phyloP scores from a whole-genome alignment of 2,329 filamentous ascomycete species.

The Aspergillus sp. region DNA sequence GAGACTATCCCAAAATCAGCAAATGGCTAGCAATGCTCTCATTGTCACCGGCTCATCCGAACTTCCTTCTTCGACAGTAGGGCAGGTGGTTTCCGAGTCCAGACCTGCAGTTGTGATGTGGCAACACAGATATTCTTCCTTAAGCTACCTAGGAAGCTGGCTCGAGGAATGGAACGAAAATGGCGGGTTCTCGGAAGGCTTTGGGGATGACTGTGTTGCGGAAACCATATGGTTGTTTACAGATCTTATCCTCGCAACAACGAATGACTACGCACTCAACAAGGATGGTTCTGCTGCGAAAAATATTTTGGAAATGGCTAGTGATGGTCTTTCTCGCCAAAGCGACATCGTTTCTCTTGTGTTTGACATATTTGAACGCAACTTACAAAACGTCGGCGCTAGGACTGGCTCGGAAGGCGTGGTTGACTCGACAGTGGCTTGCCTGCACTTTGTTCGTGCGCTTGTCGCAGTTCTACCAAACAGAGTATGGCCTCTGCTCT shows the following conservation, averaged over 20 bases:
- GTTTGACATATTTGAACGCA: constrained; percentile 79
- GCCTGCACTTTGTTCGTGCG: constrained; percentile 75
- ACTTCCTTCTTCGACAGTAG: constrained; percentile 40
- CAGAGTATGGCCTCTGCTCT: constrained; percentile 86
- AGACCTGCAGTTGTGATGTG: constrained; percentile 74
- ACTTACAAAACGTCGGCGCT: constrained; percentile 51
- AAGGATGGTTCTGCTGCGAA: constrained; percentile 41
- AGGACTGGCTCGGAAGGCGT: constrained; percentile 64
- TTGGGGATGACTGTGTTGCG: constrained; percentile 62
- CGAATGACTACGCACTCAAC: constrained; percentile 25
- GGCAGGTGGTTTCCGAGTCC: constrained; percentile 71
- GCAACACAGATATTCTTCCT: constrained; percentile 71
- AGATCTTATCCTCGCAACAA: constrained; percentile 59
- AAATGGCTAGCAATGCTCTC: constrained; percentile 31
- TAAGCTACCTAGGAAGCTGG: constrained; percentile 75
- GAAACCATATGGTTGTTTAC: constrained; percentile 75
- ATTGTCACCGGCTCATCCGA: constrained; percentile 38
- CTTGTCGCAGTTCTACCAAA: constrained; percentile 72
- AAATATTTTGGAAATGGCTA: constrained; percentile 51
- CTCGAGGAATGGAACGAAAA: constrained; percentile 49
- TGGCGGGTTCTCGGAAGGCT: constrained; percentile 54
- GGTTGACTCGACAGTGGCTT: constrained; percentile 68
- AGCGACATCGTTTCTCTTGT: constrained; percentile 76
- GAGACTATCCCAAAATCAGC: constrained; percentile 22
- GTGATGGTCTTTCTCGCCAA: constrained; percentile 48